Evolutionary conservation across 2,329 filamentous ascomycete genomes (phyloP).

Genomic region (Apiospora aurea): DNA sequence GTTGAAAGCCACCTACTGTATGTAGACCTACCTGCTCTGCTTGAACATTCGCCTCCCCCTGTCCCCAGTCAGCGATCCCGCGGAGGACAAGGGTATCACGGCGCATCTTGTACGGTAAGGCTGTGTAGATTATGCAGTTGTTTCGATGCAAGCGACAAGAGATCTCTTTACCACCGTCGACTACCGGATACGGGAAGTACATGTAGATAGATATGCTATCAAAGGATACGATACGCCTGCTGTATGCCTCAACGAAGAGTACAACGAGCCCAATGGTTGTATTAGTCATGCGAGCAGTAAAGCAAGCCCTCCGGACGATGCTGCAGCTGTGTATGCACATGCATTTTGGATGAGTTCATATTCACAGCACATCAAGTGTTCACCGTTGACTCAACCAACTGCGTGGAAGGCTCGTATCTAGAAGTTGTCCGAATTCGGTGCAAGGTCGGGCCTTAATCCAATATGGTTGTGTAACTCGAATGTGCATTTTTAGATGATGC

Average conservation of each 20-base stretch:
- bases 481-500: background rate
- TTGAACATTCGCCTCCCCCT: background rate
- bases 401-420: background rate
- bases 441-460: background rate
- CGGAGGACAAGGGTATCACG: background rate
- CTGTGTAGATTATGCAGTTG: constrained; percentile 13
- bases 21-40: too few relatives aligned
- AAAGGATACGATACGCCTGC: background rate
- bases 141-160: background rate
- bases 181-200: too few relatives aligned
- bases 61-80: background rate
- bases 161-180: background rate
- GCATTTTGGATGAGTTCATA: background rate
- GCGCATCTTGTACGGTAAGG: background rate
- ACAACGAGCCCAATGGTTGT: too few relatives aligned
- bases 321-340: background rate
- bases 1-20: background rate
- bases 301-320: background rate
- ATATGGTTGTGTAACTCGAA: background rate
- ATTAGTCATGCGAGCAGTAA: background rate
- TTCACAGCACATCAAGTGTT: background rate
- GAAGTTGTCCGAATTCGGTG: background rate
- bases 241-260: background rate
- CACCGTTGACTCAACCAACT: background rate
- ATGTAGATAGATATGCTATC: background rate